Evolutionary conservation across 2,329 filamentous ascomycete genomes (phyloP).

Genomic region (Aspergillus sp.): DNA sequence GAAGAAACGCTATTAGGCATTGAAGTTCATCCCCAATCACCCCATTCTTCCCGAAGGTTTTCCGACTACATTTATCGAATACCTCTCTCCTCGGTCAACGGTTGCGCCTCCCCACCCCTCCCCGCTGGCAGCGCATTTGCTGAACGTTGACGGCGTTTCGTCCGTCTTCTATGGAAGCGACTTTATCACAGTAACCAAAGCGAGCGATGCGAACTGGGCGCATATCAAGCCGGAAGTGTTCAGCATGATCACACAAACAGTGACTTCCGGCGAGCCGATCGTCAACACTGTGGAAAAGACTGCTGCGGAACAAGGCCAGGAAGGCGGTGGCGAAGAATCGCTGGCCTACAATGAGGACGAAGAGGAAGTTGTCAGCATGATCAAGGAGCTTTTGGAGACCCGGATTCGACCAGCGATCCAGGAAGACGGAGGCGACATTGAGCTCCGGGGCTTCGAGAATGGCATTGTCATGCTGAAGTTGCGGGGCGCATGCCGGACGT

Average conservation of each 20-base stretch:
- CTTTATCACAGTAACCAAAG: constrained; percentile 95
- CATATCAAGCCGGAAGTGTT: constrained; percentile 95
- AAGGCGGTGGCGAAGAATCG: constrained; percentile 55
- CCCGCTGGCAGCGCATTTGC: constrained; percentile 78
- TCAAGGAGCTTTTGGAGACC: constrained; percentile 94
- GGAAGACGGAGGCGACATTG: constrained; percentile 95
- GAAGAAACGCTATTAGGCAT: constrained; percentile 39
- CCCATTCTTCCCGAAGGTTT: constrained; percentile 70
- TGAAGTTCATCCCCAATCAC: constrained; percentile 94
- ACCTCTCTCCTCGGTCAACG: constrained; percentile 79
- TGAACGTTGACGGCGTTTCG: constrained; percentile 92
- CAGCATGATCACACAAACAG: constrained; percentile 84
- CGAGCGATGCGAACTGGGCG: constrained; percentile 80
- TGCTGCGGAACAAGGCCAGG: constrained; percentile 43
- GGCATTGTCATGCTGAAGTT: constrained; percentile 82
- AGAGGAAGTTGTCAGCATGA: constrained; percentile 93
- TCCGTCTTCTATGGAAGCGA: constrained; percentile 90
- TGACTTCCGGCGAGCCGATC: constrained; percentile 74
- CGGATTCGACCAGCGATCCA: constrained; percentile 92
- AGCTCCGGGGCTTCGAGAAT: constrained; percentile 82
- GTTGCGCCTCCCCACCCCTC: constrained; percentile 85
- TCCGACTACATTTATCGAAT: constrained; percentile 77
- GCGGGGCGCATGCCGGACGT: constrained; percentile 87
- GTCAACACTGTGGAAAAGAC: constrained; percentile 65
- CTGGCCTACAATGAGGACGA: constrained; percentile 84